Conservation (phyloP, 352 stramenopile genomes). For the Blastocystis sp. region DNA sequence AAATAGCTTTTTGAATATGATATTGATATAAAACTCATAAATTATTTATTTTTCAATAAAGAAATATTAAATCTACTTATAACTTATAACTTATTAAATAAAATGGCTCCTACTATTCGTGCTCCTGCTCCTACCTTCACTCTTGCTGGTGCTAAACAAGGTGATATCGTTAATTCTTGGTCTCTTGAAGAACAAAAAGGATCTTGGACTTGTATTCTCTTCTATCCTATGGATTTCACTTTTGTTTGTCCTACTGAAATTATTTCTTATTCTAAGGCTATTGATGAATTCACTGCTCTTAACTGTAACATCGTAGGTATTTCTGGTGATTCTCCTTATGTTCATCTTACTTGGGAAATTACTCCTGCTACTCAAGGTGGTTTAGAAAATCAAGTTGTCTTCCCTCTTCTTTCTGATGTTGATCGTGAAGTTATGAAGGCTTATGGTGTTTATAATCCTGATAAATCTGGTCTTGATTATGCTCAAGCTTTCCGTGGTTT, state of each 20-base stretch:
- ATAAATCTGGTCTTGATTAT: conserved; percentile 26
- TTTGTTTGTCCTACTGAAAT: conserved; percentile 29
- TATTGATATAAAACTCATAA: too few species aligned
- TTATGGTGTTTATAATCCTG: conserved; percentile 35
- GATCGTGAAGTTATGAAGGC: conserved; percentile 29
- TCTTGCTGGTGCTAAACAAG: conserved; percentile 16
- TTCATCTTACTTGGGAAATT: conserved; percentile 14
- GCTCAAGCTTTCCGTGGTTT: conserved; percentile 36
- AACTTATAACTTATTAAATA: too few species aligned
- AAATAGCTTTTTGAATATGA: too few species aligned
- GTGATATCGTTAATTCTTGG: background rate
- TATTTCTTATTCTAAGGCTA: conserved; percentile 17
- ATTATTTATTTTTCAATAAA: too few species aligned
- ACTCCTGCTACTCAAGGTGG: conserved; percentile 14
- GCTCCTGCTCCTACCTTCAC: conserved; percentile 20
- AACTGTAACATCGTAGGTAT: conserved; percentile 16
- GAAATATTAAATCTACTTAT: too few species aligned
- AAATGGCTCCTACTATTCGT: conserved; percentile 32
- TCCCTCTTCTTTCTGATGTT: conserved; percentile 33
- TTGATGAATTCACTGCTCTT: conserved; percentile 3
- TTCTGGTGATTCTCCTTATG: conserved; percentile 30
- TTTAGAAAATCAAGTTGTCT: conserved; percentile 7
- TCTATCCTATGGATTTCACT: conserved; percentile 34
- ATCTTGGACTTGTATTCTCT: conserved; percentile 10
- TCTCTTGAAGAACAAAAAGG: conserved; percentile 24